These are phyloP conservation scores for Ceratocystiopsis brevicomis DNA, from an alignment of 2,329 filamentous ascomycete genomes.

Conservation along the genomic window DNA sequence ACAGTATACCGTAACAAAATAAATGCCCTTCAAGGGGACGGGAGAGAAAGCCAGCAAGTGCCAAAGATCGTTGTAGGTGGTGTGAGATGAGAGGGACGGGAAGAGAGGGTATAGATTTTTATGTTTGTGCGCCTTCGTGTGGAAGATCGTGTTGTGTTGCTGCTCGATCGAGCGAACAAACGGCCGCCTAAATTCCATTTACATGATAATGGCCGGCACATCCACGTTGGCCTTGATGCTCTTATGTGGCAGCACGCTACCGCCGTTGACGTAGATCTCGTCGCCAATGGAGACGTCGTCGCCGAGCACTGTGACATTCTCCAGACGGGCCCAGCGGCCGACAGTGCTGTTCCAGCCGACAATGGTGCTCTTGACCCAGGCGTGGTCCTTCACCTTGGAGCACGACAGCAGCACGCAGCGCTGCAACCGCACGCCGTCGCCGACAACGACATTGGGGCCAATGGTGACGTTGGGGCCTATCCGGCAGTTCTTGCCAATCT, in stretches of 20 bases:
- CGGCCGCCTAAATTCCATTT: not conserved
- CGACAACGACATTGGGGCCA: constrained; percentile 77
- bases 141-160: no score
- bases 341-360: constrained; percentile 97
- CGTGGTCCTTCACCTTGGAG: constrained; percentile 94
- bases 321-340: constrained; percentile 84
- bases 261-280: constrained; percentile 96
- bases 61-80: no score
- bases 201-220: constrained; percentile 51
- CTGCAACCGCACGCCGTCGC: constrained; percentile 85
- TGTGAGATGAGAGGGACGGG: no score
- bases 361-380: constrained; percentile 97
- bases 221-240: constrained; percentile 98
- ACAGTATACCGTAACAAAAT: no score
- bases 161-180: not conserved
- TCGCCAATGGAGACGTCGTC: constrained; percentile 96
- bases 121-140: no score
- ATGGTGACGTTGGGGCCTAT: constrained; percentile 96
- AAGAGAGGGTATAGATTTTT: no score
- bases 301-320: constrained; percentile 95
- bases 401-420: constrained; percentile 76
- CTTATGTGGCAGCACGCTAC: constrained; percentile 91
- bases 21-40: no score
- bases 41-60: no score
- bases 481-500: constrained; percentile 95